These are phyloP conservation scores for Penicillium sp. DNA, from an alignment of 2,329 filamentous ascomycete species.

Conservation along the genomic window DNA sequence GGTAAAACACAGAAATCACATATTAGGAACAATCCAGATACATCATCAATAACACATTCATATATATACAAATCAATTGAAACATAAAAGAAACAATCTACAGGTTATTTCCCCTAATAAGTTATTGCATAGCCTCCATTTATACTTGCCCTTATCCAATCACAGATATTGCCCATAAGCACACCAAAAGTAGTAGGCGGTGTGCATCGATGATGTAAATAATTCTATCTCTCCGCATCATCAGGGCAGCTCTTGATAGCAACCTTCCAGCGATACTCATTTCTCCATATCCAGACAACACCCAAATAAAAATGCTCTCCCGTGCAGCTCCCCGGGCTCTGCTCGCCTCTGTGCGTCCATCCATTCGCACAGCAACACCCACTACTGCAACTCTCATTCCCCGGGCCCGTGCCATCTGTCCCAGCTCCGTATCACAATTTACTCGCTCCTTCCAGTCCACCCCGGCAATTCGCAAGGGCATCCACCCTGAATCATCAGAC, in stretches of 20 bases:
- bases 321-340: constrained; percentile 45
- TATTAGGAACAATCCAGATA: too few species aligned
- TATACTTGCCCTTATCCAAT: constrained; percentile 2
- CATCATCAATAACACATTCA: too few species aligned
- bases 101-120: background rate
- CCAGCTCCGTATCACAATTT: constrained; percentile 10
- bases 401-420: constrained; percentile 14
- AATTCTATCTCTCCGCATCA: constrained; percentile 11
- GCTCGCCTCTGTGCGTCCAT: constrained; percentile 24
- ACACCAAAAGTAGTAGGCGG: background rate
- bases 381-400: constrained; percentile 14
- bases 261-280: background rate
- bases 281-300: background rate
- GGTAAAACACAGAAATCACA: too few species aligned
- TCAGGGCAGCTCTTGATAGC: constrained; percentile 1
- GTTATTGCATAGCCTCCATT: background rate
- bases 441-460: constrained; percentile 39
- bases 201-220: constrained; percentile 13
- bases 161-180: background rate
- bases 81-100: background rate
- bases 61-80: too few species aligned
- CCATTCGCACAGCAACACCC: constrained; percentile 22
- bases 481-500: constrained; percentile 60
- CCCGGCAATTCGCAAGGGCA: constrained; percentile 46
- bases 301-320: constrained; percentile 33